These are phyloP conservation scores for Leptographium lundbergii DNA, from an alignment of 2,329 filamentous ascomycete genomes.

Conservation along the genomic window DNA sequence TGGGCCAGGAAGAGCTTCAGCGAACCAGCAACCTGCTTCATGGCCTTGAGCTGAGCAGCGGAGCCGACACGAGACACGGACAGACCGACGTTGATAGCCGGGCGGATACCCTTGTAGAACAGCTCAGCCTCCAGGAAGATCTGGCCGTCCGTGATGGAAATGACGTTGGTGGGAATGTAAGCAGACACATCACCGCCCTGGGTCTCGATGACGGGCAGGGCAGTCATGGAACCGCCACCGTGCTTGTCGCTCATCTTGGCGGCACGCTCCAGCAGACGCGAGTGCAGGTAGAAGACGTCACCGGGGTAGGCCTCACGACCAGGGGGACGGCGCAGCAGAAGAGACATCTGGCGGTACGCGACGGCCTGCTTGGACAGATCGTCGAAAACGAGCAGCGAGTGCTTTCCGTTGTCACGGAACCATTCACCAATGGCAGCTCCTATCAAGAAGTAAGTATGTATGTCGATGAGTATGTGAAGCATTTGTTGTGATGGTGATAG, in stretches of 20 bases:
- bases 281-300: slow-evolving; percentile 99
- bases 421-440: slow-evolving; percentile 36
- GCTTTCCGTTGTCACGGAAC: slow-evolving; percentile 77
- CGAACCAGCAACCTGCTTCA: slow-evolving; percentile 99
- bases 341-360: slow-evolving; percentile 97
- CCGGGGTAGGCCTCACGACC: slow-evolving; percentile 99
- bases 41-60: slow-evolving; percentile 98
- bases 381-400: slow-evolving; percentile 84
- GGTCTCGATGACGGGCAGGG: slow-evolving; percentile 96
- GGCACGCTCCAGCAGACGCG: slow-evolving; percentile 96
- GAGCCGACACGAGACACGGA: slow-evolving; percentile 99
- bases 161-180: slow-evolving; percentile 99
- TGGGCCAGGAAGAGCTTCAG: slow-evolving; percentile 99
- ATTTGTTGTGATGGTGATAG: neutral
- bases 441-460: slow-evolving; percentile 17
- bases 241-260: slow-evolving; percentile 98
- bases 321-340: slow-evolving; percentile 91
- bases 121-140: slow-evolving; percentile 99
- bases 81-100: slow-evolving; percentile 99
- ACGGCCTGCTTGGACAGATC: slow-evolving; percentile 98
- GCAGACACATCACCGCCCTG: slow-evolving; percentile 99
- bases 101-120: slow-evolving; percentile 99
- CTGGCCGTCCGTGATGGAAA: slow-evolving; percentile 99
- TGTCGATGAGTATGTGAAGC: neutral
- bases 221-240: slow-evolving; percentile 92